Evolutionary conservation across 768 basidiomycete species (phyloP).

Genomic region (Termitomyces sp.): DNA sequence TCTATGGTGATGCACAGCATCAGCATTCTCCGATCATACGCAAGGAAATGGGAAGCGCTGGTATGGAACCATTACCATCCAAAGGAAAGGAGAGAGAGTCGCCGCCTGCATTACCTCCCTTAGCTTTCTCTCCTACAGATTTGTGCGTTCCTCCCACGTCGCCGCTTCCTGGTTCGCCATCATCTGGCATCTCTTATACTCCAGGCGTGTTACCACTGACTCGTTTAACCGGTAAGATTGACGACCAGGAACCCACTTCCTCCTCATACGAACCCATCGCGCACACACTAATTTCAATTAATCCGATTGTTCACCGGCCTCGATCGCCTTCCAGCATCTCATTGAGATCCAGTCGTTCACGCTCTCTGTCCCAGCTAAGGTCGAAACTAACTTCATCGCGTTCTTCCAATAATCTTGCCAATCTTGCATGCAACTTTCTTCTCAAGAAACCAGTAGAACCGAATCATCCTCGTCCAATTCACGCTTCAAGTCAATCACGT

Average conservation of each 20-base stretch:
- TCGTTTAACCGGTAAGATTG: constrained; percentile 6
- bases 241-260: background rate
- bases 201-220: constrained; percentile 14
- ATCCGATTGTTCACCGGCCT: constrained; percentile 37
- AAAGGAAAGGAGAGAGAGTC: constrained; percentile 60
- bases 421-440: constrained; percentile 51
- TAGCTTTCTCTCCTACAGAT: constrained; percentile 52
- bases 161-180: constrained; percentile 26
- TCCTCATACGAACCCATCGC: constrained; percentile 9
- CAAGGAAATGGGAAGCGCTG: background rate
- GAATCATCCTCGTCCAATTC: background rate
- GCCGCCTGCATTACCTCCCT: constrained; percentile 61
- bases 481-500: background rate
- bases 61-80: constrained; percentile 14
- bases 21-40: constrained; percentile 12
- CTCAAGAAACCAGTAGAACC: constrained; percentile 32
- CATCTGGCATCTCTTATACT: constrained; percentile 33
- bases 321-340: constrained; percentile 56
- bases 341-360: constrained; percentile 33
- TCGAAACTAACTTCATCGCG: constrained; percentile 38
- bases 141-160: constrained; percentile 37
- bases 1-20: constrained; percentile 5
- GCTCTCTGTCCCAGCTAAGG: constrained; percentile 44
- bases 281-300: constrained; percentile 18
- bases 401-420: constrained; percentile 45